Evolutionary conservation across 805 yeast genomes (phyloP).

Genomic region (Kodamaea sagamina): DNA sequence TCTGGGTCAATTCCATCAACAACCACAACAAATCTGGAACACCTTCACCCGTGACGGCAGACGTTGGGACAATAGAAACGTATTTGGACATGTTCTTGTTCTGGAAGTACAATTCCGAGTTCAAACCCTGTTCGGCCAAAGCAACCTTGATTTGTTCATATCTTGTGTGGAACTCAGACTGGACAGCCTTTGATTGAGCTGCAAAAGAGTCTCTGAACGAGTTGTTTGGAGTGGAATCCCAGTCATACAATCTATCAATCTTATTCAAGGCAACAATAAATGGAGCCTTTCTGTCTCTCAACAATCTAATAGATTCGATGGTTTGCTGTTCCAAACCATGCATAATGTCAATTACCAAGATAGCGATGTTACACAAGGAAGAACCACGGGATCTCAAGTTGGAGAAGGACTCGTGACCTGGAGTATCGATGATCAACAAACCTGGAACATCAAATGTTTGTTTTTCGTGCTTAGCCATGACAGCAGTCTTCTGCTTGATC

Average conservation of each 20-base stretch:
- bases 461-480: slow-evolving; percentile 84
- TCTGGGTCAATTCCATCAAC: slow-evolving; percentile 91
- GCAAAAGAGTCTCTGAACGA: slow-evolving; percentile 93
- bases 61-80: slow-evolving; percentile 96
- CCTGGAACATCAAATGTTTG: slow-evolving; percentile 95
- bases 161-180: slow-evolving; percentile 89
- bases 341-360: slow-evolving; percentile 96
- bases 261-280: slow-evolving; percentile 96
- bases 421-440: slow-evolving; percentile 93
- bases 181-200: slow-evolving; percentile 80
- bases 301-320: slow-evolving; percentile 84
- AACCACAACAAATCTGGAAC: slow-evolving; percentile 98
- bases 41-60: slow-evolving; percentile 99
- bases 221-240: slow-evolving; percentile 89
- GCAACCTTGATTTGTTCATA: slow-evolving; percentile 83
- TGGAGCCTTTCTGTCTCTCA: slow-evolving; percentile 97
- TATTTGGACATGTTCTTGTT: slow-evolving; percentile 91
- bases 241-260: slow-evolving; percentile 94
- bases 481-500: slow-evolving; percentile 85
- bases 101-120: slow-evolving; percentile 94
- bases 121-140: slow-evolving; percentile 96
- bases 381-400: slow-evolving; percentile 99
- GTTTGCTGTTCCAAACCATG: slow-evolving; percentile 99
- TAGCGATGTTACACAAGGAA: slow-evolving; percentile 97
- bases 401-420: slow-evolving; percentile 99